Evolutionary conservation across 805 yeast species (phyloP).

Genomic region (Yarrowia sp.): DNA sequence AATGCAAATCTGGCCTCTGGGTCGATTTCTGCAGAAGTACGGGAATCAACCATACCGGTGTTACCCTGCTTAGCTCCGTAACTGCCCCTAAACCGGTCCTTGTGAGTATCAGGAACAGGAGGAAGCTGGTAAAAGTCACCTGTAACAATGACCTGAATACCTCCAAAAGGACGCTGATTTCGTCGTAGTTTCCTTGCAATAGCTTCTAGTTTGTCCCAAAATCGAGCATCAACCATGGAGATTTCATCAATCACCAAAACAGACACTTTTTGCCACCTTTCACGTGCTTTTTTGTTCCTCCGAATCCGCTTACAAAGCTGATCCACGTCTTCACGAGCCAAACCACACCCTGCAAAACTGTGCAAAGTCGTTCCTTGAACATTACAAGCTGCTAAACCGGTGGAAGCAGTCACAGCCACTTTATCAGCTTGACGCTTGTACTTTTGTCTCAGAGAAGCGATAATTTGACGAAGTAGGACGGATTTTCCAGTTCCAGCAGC

Average conservation of each 20-base stretch:
- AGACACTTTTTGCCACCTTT: constrained; percentile 63
- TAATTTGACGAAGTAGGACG: constrained; percentile 69
- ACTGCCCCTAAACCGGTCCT: background rate
- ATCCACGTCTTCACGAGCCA: constrained; percentile 56
- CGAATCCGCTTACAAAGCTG: constrained; percentile 50
- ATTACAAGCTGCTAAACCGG: constrained; percentile 93
- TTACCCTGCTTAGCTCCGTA: background rate
- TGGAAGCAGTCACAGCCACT: constrained; percentile 90
- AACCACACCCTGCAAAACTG: constrained; percentile 80
- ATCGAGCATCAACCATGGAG: constrained; percentile 84
- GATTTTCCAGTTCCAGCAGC: constrained; percentile 99
- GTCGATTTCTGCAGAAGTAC: background rate
- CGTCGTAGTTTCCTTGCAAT: constrained; percentile 60
- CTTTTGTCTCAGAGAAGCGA: constrained; percentile 48
- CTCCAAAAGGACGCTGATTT: constrained; percentile 75
- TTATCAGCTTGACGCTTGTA: constrained; percentile 45
- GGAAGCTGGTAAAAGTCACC: constrained; percentile 98
- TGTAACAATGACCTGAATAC: constrained; percentile 80
- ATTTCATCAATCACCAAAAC: constrained; percentile 88
- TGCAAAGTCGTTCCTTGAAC: constrained; percentile 90
- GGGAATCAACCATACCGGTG: constrained; percentile 11
- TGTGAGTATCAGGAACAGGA: constrained; percentile 55
- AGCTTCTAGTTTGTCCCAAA: constrained; percentile 70
- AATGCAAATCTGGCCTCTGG: constrained; percentile 61
- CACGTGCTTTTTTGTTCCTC: constrained; percentile 44